phyloP scores from a whole-genome alignment of 345 rosid species.

The Raphanus sativus region DNA sequence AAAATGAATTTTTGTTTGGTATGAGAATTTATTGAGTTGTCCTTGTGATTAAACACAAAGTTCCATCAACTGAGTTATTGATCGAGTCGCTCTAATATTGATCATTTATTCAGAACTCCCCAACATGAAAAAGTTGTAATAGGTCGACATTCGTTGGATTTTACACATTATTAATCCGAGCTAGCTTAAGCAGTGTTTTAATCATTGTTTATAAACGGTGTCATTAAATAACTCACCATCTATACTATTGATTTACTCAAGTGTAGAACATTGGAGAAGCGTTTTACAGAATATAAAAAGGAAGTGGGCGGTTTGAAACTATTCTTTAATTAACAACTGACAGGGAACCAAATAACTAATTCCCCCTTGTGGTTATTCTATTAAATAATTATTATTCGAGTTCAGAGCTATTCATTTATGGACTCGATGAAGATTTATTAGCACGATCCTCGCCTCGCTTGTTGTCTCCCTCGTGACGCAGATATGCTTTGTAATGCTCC shows the following conservation, averaged over 20 bases:
- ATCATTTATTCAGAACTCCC: neutral
- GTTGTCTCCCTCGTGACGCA: conserved; percentile 30
- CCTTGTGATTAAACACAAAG: too few species aligned
- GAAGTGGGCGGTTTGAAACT: conserved; percentile 35
- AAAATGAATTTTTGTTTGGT: too few species aligned
- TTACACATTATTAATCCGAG: neutral
- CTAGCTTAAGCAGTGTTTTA: neutral
- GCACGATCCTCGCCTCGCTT: conserved; percentile 36
- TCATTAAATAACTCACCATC: neutral
- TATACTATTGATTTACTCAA: conserved; percentile 10
- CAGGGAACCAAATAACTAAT: conserved; percentile 32
- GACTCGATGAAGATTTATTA: conserved; percentile 23
- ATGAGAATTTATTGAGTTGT: too few species aligned
- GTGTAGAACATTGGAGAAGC: conserved; percentile 38
- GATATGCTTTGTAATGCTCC: neutral
- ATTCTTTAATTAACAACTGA: conserved; percentile 35
- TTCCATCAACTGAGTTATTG: too few species aligned
- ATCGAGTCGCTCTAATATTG: too few species aligned
- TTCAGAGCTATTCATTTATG: neutral
- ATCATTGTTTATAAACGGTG: neutral
- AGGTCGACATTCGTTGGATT: neutral
- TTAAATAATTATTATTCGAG: neutral
- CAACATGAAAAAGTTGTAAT: neutral
- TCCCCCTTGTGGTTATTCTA: conserved; percentile 6
- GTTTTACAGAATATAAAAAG: conserved; percentile 21